phyloP scores from a whole-genome alignment of 768 basidiomycete species.

The Amanita exitialis region DNA sequence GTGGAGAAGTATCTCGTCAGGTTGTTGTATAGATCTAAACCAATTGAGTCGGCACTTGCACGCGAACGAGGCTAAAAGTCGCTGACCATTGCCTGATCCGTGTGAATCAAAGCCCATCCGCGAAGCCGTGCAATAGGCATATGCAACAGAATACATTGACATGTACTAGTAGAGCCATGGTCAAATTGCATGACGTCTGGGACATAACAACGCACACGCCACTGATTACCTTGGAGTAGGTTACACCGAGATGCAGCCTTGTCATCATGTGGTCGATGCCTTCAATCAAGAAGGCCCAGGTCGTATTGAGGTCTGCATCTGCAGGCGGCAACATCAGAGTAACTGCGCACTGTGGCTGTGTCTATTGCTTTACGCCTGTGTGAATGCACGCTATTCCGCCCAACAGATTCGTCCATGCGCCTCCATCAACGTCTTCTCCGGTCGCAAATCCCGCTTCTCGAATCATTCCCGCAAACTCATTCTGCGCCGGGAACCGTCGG shows the following conservation, averaged over 20 bases:
- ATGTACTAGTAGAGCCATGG: slow-evolving; percentile 45
- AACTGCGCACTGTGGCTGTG: too few relatives aligned
- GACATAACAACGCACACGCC: not conserved
- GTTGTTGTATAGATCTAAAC: slow-evolving; percentile 93
- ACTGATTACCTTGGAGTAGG: slow-evolving; percentile 52
- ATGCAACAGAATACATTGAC: slow-evolving; percentile 87
- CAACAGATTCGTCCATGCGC: slow-evolving; percentile 82
- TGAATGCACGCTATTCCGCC: slow-evolving; percentile 85
- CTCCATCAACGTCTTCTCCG: slow-evolving; percentile 63
- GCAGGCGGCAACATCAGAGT: slow-evolving; percentile 69
- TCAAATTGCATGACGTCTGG: not conserved
- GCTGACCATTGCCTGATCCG: slow-evolving; percentile 5
- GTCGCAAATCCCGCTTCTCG: slow-evolving; percentile 74
- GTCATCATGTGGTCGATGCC: slow-evolving; percentile 91
- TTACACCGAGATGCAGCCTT: slow-evolving; percentile 79
- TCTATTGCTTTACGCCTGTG: slow-evolving; percentile 55
- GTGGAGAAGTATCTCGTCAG: slow-evolving; percentile 83
- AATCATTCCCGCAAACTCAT: slow-evolving; percentile 86
- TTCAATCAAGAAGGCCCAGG: slow-evolving; percentile 83
- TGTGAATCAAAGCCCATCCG: slow-evolving; percentile 36
- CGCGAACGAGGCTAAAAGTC: slow-evolving; percentile 8
- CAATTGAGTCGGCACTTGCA: slow-evolving; percentile 95
- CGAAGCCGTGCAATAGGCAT: slow-evolving; percentile 95
- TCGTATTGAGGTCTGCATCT: slow-evolving; percentile 68
- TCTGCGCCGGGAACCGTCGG: slow-evolving; percentile 82